These are phyloP conservation scores for Coelastrella sp. DNA, from an alignment of 139 green algal genomes.

Conservation along the genomic window DNA sequence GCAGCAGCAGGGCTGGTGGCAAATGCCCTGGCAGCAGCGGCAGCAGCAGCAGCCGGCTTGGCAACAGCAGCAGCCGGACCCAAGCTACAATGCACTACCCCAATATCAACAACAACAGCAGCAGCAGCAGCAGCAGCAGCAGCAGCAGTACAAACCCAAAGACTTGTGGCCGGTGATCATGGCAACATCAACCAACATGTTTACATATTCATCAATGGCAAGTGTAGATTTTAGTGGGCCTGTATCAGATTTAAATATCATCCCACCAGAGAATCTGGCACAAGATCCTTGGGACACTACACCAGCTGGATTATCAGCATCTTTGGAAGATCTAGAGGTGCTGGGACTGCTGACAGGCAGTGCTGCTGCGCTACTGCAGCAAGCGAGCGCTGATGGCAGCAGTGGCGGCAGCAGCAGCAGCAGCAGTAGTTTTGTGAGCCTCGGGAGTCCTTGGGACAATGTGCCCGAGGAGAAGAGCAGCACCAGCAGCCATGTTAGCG, in stretches of 20 bases:
- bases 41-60: slow-evolving; percentile 14
- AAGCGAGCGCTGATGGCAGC: background rate
- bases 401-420: background rate
- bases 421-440: background rate
- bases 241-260: background rate
- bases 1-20: background rate
- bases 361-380: background rate
- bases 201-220: background rate
- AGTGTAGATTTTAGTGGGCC: background rate
- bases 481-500: background rate
- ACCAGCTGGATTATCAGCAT: background rate
- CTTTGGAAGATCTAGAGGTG: background rate
- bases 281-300: background rate
- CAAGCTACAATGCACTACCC: background rate
- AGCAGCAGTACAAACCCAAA: background rate
- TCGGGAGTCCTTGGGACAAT: background rate
- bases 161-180: background rate
- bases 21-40: background rate
- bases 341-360: background rate
- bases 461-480: background rate
- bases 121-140: slow-evolving; percentile 7
- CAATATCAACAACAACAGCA: slow-evolving; percentile 2
- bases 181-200: background rate
- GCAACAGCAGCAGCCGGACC: background rate
- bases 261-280: background rate